phyloP scores from a whole-genome alignment of 495 filamentous ascomycete species.

The Lindgomyces ingoldianus region DNA sequence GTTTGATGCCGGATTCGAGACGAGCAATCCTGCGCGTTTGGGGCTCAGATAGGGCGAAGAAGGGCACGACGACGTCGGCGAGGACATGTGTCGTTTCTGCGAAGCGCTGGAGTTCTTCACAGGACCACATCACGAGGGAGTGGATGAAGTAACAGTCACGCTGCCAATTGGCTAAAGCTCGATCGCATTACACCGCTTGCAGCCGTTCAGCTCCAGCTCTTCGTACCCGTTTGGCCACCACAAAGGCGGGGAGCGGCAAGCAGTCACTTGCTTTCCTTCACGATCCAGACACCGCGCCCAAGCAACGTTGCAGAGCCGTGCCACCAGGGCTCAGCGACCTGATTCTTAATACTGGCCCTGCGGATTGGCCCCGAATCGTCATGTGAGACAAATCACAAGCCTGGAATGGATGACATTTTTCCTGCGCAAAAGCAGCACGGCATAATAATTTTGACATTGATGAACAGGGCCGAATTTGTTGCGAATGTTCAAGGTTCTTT shows the following conservation, averaged over 20 bases:
- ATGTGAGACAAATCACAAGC: conserved; percentile 4
- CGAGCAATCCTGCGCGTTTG: not conserved
- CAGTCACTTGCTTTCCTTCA: too few species aligned
- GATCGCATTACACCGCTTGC: not conserved
- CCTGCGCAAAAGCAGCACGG: not conserved
- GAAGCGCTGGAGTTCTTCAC: not conserved
- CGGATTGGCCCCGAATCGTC: not conserved
- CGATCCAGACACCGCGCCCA: too few species aligned
- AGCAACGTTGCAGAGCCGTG: too few species aligned
- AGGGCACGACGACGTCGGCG: too few species aligned
- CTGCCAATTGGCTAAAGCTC: not conserved
- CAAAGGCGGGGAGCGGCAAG: too few species aligned
- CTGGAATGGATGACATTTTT: not conserved
- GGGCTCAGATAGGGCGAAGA: not conserved
- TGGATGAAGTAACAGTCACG: not conserved
- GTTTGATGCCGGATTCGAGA: not conserved
- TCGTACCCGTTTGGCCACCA: not conserved
- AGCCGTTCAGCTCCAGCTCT: not conserved
- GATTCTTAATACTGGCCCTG: not conserved
- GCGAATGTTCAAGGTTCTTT: not conserved
- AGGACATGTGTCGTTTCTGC: not conserved
- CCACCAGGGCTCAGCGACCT: not conserved
- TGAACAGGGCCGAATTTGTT: not conserved
- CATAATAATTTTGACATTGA: not conserved
- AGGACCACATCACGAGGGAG: not conserved